These are phyloP conservation scores for Paramecium primaurelia DNA, from an alignment of 73 alveolate species.

Conservation along the genomic window DNA sequence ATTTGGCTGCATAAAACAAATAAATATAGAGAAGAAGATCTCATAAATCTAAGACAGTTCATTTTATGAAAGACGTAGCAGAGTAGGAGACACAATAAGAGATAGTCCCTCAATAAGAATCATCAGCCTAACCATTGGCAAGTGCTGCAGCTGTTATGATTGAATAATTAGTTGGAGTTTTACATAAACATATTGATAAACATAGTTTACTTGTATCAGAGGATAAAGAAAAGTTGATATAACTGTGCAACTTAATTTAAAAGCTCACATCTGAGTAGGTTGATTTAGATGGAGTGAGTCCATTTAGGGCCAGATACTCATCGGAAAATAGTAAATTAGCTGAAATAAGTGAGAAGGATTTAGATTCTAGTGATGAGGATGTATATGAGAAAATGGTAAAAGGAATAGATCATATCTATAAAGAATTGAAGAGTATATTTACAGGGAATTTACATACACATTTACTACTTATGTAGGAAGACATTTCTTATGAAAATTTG, in stretches of 20 bases:
- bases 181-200: slow-evolving; percentile 2
- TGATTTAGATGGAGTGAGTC: slow-evolving; percentile 4
- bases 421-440: slow-evolving; percentile 15
- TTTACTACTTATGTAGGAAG: slow-evolving; percentile 26
- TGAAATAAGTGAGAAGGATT: slow-evolving; percentile 39
- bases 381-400: not conserved
- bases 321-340: slow-evolving; percentile 44
- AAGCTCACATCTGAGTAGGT: not conserved
- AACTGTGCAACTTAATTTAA: not conserved
- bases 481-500: slow-evolving; percentile 40
- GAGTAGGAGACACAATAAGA: not conserved
- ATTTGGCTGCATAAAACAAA: not conserved
- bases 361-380: slow-evolving; percentile 48
- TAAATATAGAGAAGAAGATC: not conserved
- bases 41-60: slow-evolving; percentile 39
- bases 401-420: not conserved
- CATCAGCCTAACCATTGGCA: not conserved
- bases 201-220: not conserved
- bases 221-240: not conserved
- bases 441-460: slow-evolving; percentile 42
- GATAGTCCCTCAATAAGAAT: not conserved
- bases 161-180: not conserved
- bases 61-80: not conserved
- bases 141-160: slow-evolving; percentile 30
- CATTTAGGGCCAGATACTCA: slow-evolving; percentile 32